phyloP scores from a whole-genome alignment of 2,329 filamentous ascomycete genomes.

The Colletotrichum falcatum region DNA sequence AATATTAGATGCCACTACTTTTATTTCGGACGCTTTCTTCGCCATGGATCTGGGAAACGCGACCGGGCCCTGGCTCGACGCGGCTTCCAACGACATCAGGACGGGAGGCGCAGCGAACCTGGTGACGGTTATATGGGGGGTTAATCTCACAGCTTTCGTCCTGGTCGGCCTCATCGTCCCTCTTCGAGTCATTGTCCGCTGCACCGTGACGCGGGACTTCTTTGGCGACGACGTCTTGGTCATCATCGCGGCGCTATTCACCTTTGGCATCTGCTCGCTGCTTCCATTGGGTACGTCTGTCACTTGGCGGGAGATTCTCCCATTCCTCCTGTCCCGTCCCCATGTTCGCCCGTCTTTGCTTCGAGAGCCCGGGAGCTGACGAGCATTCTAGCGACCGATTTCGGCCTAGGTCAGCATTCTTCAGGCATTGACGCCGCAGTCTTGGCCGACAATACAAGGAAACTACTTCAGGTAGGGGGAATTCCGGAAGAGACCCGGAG shows the following conservation, averaged over 20 bases:
- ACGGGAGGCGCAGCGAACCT: not conserved
- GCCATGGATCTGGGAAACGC: slow-evolving; percentile 16
- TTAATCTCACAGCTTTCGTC: slow-evolving; percentile 37
- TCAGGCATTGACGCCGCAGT: slow-evolving; percentile 23
- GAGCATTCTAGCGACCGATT: slow-evolving; percentile 18
- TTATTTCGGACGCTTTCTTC: not conserved
- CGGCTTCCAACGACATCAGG: not conserved
- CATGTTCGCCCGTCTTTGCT: too few species aligned
- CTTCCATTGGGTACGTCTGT: slow-evolving; percentile 26
- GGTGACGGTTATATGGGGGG: slow-evolving; percentile 30
- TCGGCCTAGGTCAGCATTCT: slow-evolving; percentile 33
- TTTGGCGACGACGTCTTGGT: slow-evolving; percentile 39
- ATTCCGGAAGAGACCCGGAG: too few species aligned
- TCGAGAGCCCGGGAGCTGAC: not conserved
- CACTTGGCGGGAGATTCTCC: too few species aligned
- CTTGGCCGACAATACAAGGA: not conserved
- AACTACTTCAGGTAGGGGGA: slow-evolving; percentile 22
- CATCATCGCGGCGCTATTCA: slow-evolving; percentile 36
- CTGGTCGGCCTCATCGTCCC: slow-evolving; percentile 30
- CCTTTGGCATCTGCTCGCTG: slow-evolving; percentile 31
- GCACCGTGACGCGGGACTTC: slow-evolving; percentile 32
- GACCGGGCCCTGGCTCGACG: slow-evolving; percentile 3
- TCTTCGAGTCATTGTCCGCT: slow-evolving; percentile 31
- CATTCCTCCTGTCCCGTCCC: too few species aligned
- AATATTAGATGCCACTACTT: not conserved